phyloP scores from a whole-genome alignment of 169 alveolate species.

The Plasmodium berghei region DNA sequence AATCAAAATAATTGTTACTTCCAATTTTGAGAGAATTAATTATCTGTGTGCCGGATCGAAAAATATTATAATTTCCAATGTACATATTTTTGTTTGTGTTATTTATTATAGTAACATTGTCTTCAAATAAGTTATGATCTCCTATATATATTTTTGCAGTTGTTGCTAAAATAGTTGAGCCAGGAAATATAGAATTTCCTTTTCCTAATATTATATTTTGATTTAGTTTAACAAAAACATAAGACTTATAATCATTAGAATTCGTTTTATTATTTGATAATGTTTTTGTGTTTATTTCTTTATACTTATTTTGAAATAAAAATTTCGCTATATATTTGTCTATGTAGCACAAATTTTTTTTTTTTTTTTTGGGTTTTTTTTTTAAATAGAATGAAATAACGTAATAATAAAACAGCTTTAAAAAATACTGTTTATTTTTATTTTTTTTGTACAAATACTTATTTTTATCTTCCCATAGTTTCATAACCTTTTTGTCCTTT shows the following conservation, averaged over 20 bases:
- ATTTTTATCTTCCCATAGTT: slow-evolving; percentile 12
- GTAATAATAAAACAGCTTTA: slow-evolving; percentile 16
- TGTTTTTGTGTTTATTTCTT: background rate
- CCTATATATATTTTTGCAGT: slow-evolving; percentile 37
- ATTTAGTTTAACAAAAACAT: slow-evolving; percentile 3
- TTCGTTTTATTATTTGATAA: background rate
- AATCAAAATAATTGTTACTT: slow-evolving; percentile 47
- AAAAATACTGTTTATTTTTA: slow-evolving; percentile 1
- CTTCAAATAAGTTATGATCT: slow-evolving; percentile 56
- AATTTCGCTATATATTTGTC: slow-evolving; percentile 2
- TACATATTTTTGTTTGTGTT: slow-evolving; percentile 38
- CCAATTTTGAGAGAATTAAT: slow-evolving; percentile 32
- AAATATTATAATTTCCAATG: slow-evolving; percentile 61
- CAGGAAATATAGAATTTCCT: slow-evolving; percentile 65
- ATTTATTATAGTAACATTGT: slow-evolving; percentile 48
- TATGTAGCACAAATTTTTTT: slow-evolving; percentile 1
- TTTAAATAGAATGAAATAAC: slow-evolving; percentile 17
- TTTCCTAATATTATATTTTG: slow-evolving; percentile 36
- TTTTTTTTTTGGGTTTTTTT: background rate
- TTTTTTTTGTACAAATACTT: slow-evolving; percentile 16
- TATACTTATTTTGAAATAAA: background rate
- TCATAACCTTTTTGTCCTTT: slow-evolving; percentile 19
- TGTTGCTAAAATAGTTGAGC: slow-evolving; percentile 9
- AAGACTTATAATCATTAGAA: background rate
- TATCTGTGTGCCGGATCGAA: slow-evolving; percentile 59